Conservation (phyloP, 192 early-diverging fungal species). For the Physocladia obscura region DNA sequence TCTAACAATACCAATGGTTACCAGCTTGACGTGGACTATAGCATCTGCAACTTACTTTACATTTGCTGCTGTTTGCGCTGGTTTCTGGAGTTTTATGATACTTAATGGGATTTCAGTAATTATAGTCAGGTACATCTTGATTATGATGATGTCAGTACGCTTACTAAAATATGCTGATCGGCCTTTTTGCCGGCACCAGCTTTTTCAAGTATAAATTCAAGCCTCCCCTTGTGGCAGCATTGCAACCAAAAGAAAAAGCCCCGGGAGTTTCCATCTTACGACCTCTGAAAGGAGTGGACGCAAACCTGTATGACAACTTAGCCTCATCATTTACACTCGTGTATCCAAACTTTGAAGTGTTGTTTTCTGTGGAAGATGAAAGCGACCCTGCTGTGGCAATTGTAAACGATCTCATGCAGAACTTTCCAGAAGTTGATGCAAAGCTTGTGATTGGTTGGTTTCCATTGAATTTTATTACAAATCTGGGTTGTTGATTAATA, state of each 20-base stretch:
- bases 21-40: too few species aligned
- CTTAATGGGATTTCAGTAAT: slow-evolving; percentile 6
- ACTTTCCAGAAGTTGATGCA: slow-evolving; percentile 74
- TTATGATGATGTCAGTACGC: background rate
- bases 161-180: background rate
- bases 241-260: background rate
- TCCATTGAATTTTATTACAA: background rate
- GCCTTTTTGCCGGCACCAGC: too few species aligned
- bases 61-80: background rate
- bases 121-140: background rate
- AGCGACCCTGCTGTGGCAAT: slow-evolving; percentile 82
- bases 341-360: slow-evolving; percentile 85
- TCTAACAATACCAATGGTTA: background rate
- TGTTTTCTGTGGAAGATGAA: slow-evolving; percentile 82
- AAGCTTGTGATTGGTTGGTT: slow-evolving; percentile 75
- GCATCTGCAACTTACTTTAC: background rate
- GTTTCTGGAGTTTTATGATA: slow-evolving; percentile 7
- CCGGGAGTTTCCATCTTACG: slow-evolving; percentile 90
- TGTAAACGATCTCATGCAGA: slow-evolving; percentile 65
- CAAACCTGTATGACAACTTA: slow-evolving; percentile 77
- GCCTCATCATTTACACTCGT: slow-evolving; percentile 81
- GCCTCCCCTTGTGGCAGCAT: slow-evolving; percentile 2
- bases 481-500: background rate
- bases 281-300: slow-evolving; percentile 91
- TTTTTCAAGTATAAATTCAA: background rate